Evolutionary conservation across 805 yeast species (phyloP), one percentile per base, ranked within the genome.

Genomic region (Myxozyma neotropica): DNA sequence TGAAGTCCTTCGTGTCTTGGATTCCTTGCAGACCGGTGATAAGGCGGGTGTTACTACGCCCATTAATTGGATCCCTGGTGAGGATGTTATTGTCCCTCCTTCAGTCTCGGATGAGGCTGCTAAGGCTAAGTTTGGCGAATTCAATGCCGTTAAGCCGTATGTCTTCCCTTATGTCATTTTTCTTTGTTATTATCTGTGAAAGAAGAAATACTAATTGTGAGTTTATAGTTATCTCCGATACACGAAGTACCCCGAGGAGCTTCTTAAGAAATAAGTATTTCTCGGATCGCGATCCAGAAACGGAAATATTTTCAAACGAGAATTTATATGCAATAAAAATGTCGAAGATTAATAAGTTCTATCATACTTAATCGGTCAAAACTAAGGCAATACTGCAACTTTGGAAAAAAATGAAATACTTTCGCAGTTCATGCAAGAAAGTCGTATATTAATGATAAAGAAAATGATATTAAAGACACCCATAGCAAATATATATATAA

Each of bases 1-100:
- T 58, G 97, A 91, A 80, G 95, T 91, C 54, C 81, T 91, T 73
- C 86, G 97, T 80, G 96, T 88, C 58, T 77, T 91, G 68, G 97
- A 91, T 78, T 88, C 96, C 59, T 81, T 91, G 73, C 97, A 91
- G 80, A 78, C 84, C 65, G 89, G 90, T 69, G 97, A 91, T 78
- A 84, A 84, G 75, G 80, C 87, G 80, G 89, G 95, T 73, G 83
- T 91, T 70, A 93, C 92, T 66, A 92, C 97, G 57, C 96, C 96
- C 67, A 88, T 92, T 74, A 86, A 91, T 83, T 91, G 97, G 97
- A 81, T 80, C 59, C 85, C 81, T 56, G 96, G 96, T 67, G 83
- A 89, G 70, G 97, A 91, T 73, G 97, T 92, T 58, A 91, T 91
- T 73, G 88, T 92, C 65, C 97, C 95, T 72, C 95, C 96, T 67